Conservation (phyloP, 768 basidiomycete genomes). For the Suillus subaureus region DNA sequence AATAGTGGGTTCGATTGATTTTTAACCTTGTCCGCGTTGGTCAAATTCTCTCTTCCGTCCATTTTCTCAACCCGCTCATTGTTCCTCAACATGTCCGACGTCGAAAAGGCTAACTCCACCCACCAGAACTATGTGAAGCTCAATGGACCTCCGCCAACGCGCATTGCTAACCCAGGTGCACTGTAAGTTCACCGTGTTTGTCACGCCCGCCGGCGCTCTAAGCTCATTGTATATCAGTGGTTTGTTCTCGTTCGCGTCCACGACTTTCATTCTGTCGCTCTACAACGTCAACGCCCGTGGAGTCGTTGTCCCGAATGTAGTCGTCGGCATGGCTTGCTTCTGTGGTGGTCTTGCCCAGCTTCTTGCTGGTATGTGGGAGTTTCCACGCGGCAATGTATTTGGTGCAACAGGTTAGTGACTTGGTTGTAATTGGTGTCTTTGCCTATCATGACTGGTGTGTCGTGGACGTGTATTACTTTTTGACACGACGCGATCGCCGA, state of each 20-base stretch:
- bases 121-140: slow-evolving; percentile 21
- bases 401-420: slow-evolving; percentile 65
- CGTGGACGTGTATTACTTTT: background rate
- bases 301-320: slow-evolving; percentile 62
- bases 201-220: background rate
- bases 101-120: slow-evolving; percentile 33
- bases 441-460: no score
- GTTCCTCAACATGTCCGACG: slow-evolving; percentile 34
- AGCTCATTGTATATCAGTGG: slow-evolving; percentile 47
- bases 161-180: slow-evolving; percentile 58
- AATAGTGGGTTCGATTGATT: background rate
- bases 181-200: slow-evolving; percentile 26
- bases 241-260: slow-evolving; percentile 81
- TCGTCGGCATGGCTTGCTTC: slow-evolving; percentile 86
- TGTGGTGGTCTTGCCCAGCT: slow-evolving; percentile 85
- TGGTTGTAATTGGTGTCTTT: no score
- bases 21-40: background rate
- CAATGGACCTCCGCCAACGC: slow-evolving; percentile 30
- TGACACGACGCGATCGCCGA: background rate
- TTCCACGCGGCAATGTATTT: slow-evolving; percentile 68
- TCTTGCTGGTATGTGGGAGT: slow-evolving; percentile 90
- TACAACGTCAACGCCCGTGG: slow-evolving; percentile 65
- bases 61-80: background rate
- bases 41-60: background rate
- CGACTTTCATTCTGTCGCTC: slow-evolving; percentile 77